Base-by-base conservation (phyloP, 306 rosid genomes). In the Inga laurina region DNA sequence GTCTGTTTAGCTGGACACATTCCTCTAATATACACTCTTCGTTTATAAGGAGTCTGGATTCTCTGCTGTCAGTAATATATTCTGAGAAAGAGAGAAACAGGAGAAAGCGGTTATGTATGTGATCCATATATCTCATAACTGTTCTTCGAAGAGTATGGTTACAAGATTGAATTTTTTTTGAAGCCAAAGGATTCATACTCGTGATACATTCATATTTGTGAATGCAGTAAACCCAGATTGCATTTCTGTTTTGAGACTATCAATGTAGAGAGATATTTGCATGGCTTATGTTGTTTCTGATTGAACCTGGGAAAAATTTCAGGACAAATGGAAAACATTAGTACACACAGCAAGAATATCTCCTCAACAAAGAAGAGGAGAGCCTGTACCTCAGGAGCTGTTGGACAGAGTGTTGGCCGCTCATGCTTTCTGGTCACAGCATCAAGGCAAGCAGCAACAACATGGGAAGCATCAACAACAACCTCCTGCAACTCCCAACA, bases 241-340 rank as follows among this genome's bases (percentile, higher is more conserved):
- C 64, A 1, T 56, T 7, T 56, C 3, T 56, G 64, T 56, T 56
- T 6, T 68, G 19, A 54, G 39, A 24, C 15, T 19, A 48, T 39
- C 22, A n/a, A 70, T 64, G n/a, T 8, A 64, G 77, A 79, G 32
- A 7, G 8, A 39, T 11, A 57, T n/a, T 59, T n/a, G 22, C 39
- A 48, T 57, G 10, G 37, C 19, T 54, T 62, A 65, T 43, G 75
- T 70, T 41, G 51, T 61, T 72, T 72, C 34, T 59, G 37, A 22
- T 22, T n/a, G 19, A 9, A 9, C 52, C 27, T 69, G 74, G 74
- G 7, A 39, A 18, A 41, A 39, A 52, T 4, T 18, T 56, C 92
- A 95, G 98, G 99, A 96, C 82, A 96, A 96, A 85, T 93, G 98
- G 98, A 96, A 96, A 84, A 96, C 99, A 21, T 82, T 93, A 87